A percentile compares a stretch with the other conserved stretches of the same genome.
These are phyloP conservation scores for Fusarium armeniacum DNA, from an alignment of 2,329 filamentous ascomycete genomes.

Conservation along the genomic window DNA sequence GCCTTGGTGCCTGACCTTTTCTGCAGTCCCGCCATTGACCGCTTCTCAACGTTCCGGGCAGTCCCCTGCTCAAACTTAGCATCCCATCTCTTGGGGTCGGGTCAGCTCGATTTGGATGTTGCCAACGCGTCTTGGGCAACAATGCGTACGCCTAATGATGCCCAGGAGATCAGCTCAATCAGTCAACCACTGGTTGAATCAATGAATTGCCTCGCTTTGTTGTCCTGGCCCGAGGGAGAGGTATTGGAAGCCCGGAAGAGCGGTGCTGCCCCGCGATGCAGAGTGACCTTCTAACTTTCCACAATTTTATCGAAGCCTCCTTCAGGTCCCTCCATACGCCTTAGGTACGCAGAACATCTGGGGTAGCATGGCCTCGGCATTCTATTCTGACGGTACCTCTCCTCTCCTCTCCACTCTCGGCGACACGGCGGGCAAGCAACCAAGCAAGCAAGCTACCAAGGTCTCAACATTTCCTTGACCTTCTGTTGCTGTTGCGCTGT, in stretches of 20 bases:
- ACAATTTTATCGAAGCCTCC: conserved; percentile 11
- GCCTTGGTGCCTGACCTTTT: conserved; percentile 51
- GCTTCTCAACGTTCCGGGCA: conserved; percentile 54
- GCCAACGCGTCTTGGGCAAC: conserved; percentile 53
- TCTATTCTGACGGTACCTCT: conserved; percentile 34
- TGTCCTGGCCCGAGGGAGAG: conserved; percentile 32
- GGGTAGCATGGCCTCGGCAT: conserved; percentile 48
- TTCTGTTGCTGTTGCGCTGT: conserved; percentile 1
- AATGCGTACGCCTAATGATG: conserved; percentile 54
- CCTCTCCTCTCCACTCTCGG: conserved; percentile 35
- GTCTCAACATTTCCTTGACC: conserved; percentile 19
- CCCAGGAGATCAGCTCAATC: conserved; percentile 43
- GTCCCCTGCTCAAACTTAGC: conserved; percentile 52
- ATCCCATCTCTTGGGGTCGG: conserved; percentile 50
- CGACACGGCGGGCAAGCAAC: conserved; percentile 26
- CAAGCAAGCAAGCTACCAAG: not conserved
- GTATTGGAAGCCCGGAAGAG: conserved; percentile 31
- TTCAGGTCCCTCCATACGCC: conserved; percentile 3
- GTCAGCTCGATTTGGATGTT: conserved; percentile 48
- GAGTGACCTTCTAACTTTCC: conserved; percentile 22
- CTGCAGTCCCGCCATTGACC: conserved; percentile 50
- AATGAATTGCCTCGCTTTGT: conserved; percentile 19
- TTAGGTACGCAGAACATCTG: conserved; percentile 45
- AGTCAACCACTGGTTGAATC: conserved; percentile 41
- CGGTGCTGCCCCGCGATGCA: conserved; percentile 39